These are phyloP conservation scores for Alternaria incomplexa DNA, from an alignment of 2,329 filamentous ascomycete species.

Conservation along the genomic window DNA sequence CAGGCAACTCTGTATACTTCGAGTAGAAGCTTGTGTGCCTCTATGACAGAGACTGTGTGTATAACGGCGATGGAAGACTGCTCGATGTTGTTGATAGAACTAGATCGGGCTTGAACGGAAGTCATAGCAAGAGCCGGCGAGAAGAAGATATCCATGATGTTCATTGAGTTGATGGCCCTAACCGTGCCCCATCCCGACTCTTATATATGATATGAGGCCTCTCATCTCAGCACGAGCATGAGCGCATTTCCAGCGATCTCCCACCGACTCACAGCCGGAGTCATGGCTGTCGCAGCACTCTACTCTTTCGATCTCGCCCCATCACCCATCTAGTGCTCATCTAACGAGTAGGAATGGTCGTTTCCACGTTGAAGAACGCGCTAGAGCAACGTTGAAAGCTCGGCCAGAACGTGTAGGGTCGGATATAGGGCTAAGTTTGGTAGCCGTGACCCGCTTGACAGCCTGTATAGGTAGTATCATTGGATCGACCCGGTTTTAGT, in stretches of 20 bases:
- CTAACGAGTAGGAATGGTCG: constrained; percentile 12
- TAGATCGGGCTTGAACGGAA: background rate
- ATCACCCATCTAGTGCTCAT: constrained; percentile 8
- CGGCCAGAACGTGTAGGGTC: constrained; percentile 14
- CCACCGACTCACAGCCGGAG: constrained; percentile 3
- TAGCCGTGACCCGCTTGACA: constrained; percentile 1
- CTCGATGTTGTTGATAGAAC: background rate
- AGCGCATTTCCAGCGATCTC: constrained; percentile 2
- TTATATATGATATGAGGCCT: constrained; percentile 16
- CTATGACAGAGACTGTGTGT: background rate
- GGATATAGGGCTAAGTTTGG: constrained; percentile 19
- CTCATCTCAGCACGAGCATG: constrained; percentile 12
- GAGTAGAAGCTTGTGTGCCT: background rate
- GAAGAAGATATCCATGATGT: background rate
- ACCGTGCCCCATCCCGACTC: background rate
- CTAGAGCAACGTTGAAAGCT: constrained; percentile 12
- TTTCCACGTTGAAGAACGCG: constrained; percentile 5
- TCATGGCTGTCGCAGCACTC: constrained; percentile 14
- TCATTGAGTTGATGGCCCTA: background rate
- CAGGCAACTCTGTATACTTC: background rate
- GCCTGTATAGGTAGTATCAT: constrained; percentile 1
- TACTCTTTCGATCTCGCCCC: constrained; percentile 15
- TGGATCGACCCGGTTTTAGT: constrained; percentile 12
- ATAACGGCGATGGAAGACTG: background rate
- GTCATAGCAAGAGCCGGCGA: background rate